These are phyloP conservation scores for Punica granatum DNA, from an alignment of 345 rosid species.

Conservation along the genomic window DNA sequence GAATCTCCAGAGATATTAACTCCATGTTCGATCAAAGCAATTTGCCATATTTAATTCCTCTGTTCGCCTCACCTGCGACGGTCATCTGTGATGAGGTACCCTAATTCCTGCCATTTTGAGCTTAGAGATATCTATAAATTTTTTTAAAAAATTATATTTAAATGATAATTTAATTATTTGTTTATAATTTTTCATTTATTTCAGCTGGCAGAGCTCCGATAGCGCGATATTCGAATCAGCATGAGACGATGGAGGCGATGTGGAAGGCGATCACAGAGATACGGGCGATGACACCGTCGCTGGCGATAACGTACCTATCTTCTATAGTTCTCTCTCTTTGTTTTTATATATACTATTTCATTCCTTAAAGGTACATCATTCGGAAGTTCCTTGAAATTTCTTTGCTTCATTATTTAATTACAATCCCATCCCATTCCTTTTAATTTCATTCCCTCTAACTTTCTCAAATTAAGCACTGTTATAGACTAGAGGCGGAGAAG, in stretches of 20 bases:
- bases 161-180: background rate
- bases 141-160: background rate
- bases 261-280: slow-evolving; percentile 66
- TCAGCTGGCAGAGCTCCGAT: slow-evolving; percentile 33
- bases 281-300: slow-evolving; percentile 19
- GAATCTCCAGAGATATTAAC: background rate
- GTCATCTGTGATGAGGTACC: no score
- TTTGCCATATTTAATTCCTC: no score
- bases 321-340: no score
- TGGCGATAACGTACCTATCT: slow-evolving; percentile 42
- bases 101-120: background rate
- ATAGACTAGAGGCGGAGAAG: no score
- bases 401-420: no score
- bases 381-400: no score
- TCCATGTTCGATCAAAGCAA: background rate
- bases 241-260: slow-evolving; percentile 65
- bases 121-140: background rate
- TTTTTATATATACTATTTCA: no score
- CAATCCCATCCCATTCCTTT: no score
- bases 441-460: no score
- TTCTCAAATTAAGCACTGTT: no score
- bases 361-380: no score
- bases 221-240: slow-evolving; percentile 29
- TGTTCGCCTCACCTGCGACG: no score
- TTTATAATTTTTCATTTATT: background rate